These are phyloP conservation scores for Fusarium floridanum DNA, from an alignment of 2,329 filamentous ascomycete species.

Conservation along the genomic window DNA sequence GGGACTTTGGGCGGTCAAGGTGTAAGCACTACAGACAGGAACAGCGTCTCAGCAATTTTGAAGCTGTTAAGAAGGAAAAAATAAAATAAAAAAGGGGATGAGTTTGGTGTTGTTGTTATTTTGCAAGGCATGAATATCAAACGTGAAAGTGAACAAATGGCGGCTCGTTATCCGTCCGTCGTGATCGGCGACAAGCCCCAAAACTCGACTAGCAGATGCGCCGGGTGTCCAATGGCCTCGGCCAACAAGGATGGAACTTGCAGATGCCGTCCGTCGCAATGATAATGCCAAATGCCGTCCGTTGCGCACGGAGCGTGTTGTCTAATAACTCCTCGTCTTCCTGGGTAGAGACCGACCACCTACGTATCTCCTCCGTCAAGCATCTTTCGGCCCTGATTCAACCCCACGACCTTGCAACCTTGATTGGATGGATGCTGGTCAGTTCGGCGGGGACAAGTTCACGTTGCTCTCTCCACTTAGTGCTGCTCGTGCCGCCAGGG, in stretches of 20 bases:
- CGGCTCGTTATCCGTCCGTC: background rate
- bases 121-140: background rate
- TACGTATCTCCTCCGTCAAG: background rate
- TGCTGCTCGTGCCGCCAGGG: background rate
- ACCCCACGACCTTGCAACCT: background rate
- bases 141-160: background rate
- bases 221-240: constrained; percentile 1
- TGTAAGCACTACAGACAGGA: constrained; percentile 5
- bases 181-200: constrained; percentile 7
- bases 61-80: background rate
- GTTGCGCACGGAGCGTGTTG: constrained; percentile 9
- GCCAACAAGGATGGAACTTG: constrained; percentile 5
- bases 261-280: constrained; percentile 6
- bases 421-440: constrained; percentile 24
- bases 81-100: background rate
- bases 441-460: constrained; percentile 4
- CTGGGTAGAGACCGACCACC: background rate
- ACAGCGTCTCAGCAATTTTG: constrained; percentile 2
- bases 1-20: background rate
- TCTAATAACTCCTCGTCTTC: no score
- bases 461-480: constrained; percentile 9
- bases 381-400: background rate
- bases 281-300: background rate
- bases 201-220: constrained; percentile 1
- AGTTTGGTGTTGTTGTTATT: background rate